Evolutionary conservation across 2,329 filamentous ascomycete species (phyloP).

Genomic region (Fusarium staphyleae): DNA sequence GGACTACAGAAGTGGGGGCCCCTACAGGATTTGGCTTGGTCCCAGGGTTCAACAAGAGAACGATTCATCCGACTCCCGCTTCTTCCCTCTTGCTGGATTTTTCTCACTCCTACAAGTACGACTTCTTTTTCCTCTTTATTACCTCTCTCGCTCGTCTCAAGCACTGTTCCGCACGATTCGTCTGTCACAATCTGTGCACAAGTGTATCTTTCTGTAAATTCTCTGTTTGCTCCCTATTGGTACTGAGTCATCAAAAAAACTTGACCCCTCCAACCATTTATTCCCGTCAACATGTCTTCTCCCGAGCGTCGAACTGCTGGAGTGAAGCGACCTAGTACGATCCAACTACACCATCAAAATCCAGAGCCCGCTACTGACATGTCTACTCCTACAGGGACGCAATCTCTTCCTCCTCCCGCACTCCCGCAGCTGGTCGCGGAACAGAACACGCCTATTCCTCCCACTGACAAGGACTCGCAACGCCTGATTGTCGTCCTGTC

Average conservation of each 20-base stretch:
- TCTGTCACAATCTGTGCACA: not conserved
- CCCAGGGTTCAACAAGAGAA: constrained; percentile 30
- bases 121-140: constrained; percentile 1
- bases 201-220: not conserved
- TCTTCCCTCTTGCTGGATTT: constrained; percentile 16
- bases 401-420: constrained; percentile 90
- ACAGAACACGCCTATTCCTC: constrained; percentile 83
- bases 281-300: constrained; percentile 47
- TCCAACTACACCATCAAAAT: constrained; percentile 6
- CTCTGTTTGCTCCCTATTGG: not conserved
- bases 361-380: constrained; percentile 28
- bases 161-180: not conserved
- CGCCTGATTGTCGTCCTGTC: constrained; percentile 94
- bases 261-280: constrained; percentile 14
- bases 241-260: constrained; percentile 13
- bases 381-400: constrained; percentile 69
- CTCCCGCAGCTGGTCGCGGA: constrained; percentile 93
- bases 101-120: constrained; percentile 10
- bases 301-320: constrained; percentile 50
- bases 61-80: constrained; percentile 9
- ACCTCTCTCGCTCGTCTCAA: constrained; percentile 2
- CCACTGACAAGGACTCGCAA: constrained; percentile 88
- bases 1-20: constrained; percentile 20
- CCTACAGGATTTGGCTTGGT: constrained; percentile 19
- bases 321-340: constrained; percentile 55